These are phyloP conservation scores for Colletotrichum sp. DNA, from an alignment of 2,329 filamentous ascomycete genomes.

Conservation along the genomic window DNA sequence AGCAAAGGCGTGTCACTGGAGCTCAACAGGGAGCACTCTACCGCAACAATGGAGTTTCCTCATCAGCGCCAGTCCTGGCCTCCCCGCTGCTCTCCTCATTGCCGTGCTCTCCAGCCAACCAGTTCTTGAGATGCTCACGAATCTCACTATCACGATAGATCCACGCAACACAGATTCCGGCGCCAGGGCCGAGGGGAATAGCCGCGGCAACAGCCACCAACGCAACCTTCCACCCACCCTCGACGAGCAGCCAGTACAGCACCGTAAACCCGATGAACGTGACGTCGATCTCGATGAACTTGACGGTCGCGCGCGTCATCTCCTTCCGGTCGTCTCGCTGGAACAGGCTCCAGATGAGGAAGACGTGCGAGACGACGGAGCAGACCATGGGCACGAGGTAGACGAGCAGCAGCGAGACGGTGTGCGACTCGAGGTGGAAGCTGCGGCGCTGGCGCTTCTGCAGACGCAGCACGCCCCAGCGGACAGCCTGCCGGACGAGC, in stretches of 20 bases:
- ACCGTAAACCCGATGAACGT: slow-evolving; percentile 52
- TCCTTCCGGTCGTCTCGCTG: slow-evolving; percentile 51
- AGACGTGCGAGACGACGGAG: slow-evolving; percentile 47
- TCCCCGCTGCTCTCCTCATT: neutral
- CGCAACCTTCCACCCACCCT: slow-evolving; percentile 49
- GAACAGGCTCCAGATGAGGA: slow-evolving; percentile 44
- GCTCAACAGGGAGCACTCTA: neutral
- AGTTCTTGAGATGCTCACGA: slow-evolving; percentile 25
- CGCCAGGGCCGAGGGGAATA: slow-evolving; percentile 41
- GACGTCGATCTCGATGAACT: slow-evolving; percentile 52
- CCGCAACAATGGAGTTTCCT: slow-evolving; percentile 38
- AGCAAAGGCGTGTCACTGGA: neutral
- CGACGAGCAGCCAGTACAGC: slow-evolving; percentile 59
- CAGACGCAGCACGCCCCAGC: slow-evolving; percentile 25
- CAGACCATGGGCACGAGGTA: slow-evolving; percentile 50
- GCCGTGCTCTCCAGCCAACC: neutral
- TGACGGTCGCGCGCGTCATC: slow-evolving; percentile 52
- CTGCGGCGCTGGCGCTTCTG: slow-evolving; percentile 28
- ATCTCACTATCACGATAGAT: slow-evolving; percentile 43
- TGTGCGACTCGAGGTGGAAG: slow-evolving; percentile 49
- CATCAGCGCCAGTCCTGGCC: slow-evolving; percentile 24
- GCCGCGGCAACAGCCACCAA: slow-evolving; percentile 33
- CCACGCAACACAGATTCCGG: slow-evolving; percentile 43
- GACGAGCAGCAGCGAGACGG: slow-evolving; percentile 40
- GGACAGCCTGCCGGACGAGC: slow-evolving; percentile 43